Conservation (phyloP, 495 filamentous ascomycete genomes). For the Neurospora sp. region DNA sequence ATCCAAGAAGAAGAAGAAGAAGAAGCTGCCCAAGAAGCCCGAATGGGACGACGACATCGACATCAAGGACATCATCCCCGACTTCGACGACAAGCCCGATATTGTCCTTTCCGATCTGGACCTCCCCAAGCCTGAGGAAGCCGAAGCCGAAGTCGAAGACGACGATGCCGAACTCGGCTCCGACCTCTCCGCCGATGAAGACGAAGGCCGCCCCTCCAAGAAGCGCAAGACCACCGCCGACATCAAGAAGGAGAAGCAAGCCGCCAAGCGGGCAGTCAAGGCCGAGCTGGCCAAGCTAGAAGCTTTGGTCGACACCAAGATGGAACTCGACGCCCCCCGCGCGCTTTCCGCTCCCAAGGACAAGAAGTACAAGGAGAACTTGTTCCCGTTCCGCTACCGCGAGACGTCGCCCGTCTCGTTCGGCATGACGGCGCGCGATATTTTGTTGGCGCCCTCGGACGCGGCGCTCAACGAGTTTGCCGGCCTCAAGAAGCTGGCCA, state of each 20-base stretch:
- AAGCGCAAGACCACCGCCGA: conserved; percentile 56
- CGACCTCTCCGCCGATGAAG: conserved; percentile 16
- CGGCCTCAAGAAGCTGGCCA: conserved; percentile 86
- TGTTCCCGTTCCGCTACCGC: conserved; percentile 69
- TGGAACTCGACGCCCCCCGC: conserved; percentile 58
- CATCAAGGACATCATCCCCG: conserved; percentile 82
- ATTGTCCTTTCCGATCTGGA: conserved; percentile 46
- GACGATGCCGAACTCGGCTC: conserved; percentile 15
- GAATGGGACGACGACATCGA: conserved; percentile 96
- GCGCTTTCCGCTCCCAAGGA: conserved; percentile 30
- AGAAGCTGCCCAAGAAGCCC: conserved; percentile 72
- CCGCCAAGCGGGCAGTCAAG: conserved; percentile 63
- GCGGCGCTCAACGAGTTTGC: conserved; percentile 79
- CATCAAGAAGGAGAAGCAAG: conserved; percentile 52
- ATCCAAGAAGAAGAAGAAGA: conserved; percentile 19
- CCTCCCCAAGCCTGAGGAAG: conserved; percentile 25
- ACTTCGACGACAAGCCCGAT: conserved; percentile 59
- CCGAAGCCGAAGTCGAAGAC: conserved; percentile 27
- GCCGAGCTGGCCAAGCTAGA: conserved; percentile 77
- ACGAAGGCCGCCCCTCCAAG: conserved; percentile 31
- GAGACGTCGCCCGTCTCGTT: conserved; percentile 86
- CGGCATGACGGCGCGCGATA: conserved; percentile 80
- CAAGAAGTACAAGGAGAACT: conserved; percentile 3
- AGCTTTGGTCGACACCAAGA: conserved; percentile 69
- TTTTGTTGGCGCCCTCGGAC: conserved; percentile 77